Conservation (phyloP, 805 yeast genomes). For the Saccharomycopsis fermentans region DNA sequence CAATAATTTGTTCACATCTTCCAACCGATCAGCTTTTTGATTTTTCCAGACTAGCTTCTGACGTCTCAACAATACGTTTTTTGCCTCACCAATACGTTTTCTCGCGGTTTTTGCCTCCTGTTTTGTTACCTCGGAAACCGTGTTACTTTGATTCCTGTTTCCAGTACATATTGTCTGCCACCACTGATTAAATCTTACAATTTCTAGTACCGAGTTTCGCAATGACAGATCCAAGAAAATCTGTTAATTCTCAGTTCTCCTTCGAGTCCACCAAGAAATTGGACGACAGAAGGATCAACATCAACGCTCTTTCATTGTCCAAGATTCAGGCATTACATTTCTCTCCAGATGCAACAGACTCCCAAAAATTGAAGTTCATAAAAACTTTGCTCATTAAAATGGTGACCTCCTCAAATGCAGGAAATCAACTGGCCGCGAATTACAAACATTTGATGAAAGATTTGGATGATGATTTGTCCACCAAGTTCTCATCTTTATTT, state of each 20-base stretch:
- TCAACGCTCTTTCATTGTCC: constrained; percentile 9
- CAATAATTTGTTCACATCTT: too few species aligned
- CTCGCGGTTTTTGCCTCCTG: too few species aligned
- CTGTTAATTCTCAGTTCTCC: constrained; percentile 15
- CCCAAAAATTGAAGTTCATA: constrained; percentile 12
- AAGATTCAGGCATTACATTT: constrained; percentile 13
- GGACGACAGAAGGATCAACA: not conserved
- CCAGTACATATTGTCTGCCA: not conserved
- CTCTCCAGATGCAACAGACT: constrained; percentile 5
- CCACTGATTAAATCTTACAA: too few species aligned
- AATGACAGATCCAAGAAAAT: constrained; percentile 10
- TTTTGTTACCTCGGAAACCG: too few species aligned
- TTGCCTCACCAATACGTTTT: too few species aligned
- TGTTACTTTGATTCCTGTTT: too few species aligned
- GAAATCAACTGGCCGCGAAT: not conserved
- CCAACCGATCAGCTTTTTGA: too few species aligned
- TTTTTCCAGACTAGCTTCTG: too few species aligned
- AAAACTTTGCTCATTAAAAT: constrained; percentile 16
- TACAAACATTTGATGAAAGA: constrained; percentile 9
- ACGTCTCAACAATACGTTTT: too few species aligned
- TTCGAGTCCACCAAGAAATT: constrained; percentile 12
- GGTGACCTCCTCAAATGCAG: not conserved
- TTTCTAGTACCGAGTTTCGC: too few species aligned
- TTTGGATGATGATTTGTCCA: constrained; percentile 13
- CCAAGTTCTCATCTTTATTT: constrained; percentile 9